Base-by-base conservation (phyloP, 495 filamentous ascomycete species). In the Xylaria sp. region DNA sequence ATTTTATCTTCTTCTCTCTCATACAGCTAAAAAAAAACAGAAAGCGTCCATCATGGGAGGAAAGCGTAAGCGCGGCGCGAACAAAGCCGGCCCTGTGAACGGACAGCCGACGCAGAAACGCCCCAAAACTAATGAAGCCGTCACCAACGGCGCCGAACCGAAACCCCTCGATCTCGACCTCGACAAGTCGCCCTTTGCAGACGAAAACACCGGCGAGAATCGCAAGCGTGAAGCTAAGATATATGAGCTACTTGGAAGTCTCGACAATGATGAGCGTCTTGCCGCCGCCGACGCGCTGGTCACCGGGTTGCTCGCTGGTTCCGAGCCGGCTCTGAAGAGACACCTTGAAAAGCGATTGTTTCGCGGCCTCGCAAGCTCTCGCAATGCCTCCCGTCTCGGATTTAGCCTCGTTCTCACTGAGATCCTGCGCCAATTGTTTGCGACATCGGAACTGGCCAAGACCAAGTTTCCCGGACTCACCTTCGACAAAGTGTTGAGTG, bases 331-430 rank as follows among this genome's bases (percentile, higher is more conserved):
- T 46, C 77, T 89, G 12, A 73, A 81, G 68, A 78, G 86, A 62
- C 87, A 89, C 76, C 83, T 89, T 55, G 85, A 87, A 58, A 82
- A 85, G 72, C 83, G 94, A 41, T 85, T 99, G 17, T 93, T 97
- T 75, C 89, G 93, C 57, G 96, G 96, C 46, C 88, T 99, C 33
- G 93, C 94, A 67, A 97, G 94, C 76, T 91, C 94, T 55, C 88
- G 93, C 29, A 97, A 97, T 82, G 94, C 93, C 17, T 93, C 95
- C 40, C 87, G 96, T 33, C 81, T 95, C 68, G 96, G 96, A n/a
- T 98, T 96, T 77, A 97, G 93, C 46, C 84, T 97, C 68, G 94
- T 95, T 2, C 80, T 98, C 72, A 92, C 94, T 0, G 95, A 98
- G 80, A 83, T 97, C 67, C 77, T 97, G 48, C 83, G 85, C 0